These are phyloP conservation scores for Leccinum angustisporum DNA, from an alignment of 1,284 basidiomycete species.

Conservation along the genomic window DNA sequence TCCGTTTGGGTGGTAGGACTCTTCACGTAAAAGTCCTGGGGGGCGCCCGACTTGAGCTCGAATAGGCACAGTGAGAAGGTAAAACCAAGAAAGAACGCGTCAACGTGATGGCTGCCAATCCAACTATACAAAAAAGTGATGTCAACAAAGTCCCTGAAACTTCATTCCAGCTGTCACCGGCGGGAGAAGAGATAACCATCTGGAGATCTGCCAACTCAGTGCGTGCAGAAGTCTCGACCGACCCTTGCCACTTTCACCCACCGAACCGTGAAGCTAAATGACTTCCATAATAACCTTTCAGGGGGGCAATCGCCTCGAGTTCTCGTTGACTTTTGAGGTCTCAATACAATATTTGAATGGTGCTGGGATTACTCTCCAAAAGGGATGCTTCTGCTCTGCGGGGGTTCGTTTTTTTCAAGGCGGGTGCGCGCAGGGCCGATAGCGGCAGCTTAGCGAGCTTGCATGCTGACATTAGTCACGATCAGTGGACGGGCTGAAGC, in stretches of 20 bases:
- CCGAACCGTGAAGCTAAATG: constrained; percentile 4
- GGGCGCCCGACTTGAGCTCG: constrained; percentile 12
- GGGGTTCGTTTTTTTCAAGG: not conserved
- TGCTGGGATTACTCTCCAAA: constrained; percentile 2
- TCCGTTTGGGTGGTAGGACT: constrained; percentile 15
- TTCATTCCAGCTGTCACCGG: constrained; percentile 21
- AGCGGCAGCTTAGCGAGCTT: not conserved
- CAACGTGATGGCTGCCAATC: constrained; percentile 25
- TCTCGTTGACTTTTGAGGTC: constrained; percentile 15
- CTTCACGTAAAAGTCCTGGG: constrained; percentile 26
- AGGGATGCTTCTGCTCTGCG: constrained; percentile 3
- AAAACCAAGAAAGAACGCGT: constrained; percentile 27
- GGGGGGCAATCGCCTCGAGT: constrained; percentile 20
- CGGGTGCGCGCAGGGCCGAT: not conserved
- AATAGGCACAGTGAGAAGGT: constrained; percentile 14
- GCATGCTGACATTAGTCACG: constrained; percentile 2
- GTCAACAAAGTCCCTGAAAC: constrained; percentile 26
- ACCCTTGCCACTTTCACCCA: constrained; percentile 20
- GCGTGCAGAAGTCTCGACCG: constrained; percentile 13
- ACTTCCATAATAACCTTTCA: constrained; percentile 31
- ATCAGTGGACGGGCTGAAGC: not conserved
- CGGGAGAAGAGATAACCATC: constrained; percentile 29
- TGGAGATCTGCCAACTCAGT: constrained; percentile 22
- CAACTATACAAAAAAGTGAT: constrained; percentile 20
- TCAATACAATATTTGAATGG: constrained; percentile 11